Evolutionary conservation across 345 rosid species (phyloP).

Genomic region (Tarenaya hassleriana): DNA sequence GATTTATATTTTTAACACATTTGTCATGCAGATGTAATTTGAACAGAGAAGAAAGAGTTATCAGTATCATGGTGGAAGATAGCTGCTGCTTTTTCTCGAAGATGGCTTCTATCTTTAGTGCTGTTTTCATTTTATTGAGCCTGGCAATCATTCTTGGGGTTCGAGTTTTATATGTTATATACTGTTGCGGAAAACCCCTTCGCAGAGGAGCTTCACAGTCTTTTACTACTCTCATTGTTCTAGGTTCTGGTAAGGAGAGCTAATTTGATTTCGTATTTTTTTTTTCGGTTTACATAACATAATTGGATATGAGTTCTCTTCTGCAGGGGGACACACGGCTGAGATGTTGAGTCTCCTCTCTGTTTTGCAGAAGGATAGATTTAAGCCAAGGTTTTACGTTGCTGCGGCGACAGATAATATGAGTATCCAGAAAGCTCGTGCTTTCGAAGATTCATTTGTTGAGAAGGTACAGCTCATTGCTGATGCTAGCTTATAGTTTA

Average conservation of each 20-base stretch:
- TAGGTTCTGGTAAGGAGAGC: slow-evolving; percentile 51
- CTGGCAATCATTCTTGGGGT: slow-evolving; percentile 18
- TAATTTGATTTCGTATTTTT: not conserved
- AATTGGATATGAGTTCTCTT: not conserved
- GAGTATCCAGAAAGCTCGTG: slow-evolving; percentile 86
- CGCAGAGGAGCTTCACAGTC: slow-evolving; percentile 31
- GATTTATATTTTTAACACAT: too few relatives aligned
- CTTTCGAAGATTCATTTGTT: slow-evolving; percentile 51
- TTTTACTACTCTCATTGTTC: slow-evolving; percentile 46
- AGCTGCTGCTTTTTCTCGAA: slow-evolving; percentile 13
- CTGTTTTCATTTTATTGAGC: slow-evolving; percentile 13
- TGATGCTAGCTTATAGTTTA: slow-evolving; percentile 9
- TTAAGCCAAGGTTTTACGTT: slow-evolving; percentile 65
- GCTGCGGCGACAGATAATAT: slow-evolving; percentile 92
- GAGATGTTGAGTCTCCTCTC: slow-evolving; percentile 84
- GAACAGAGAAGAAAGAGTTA: too few relatives aligned
- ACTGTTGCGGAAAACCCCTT: slow-evolving; percentile 40
- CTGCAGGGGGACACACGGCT: slow-evolving; percentile 87
- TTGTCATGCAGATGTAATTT: too few relatives aligned
- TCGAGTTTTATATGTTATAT: slow-evolving; percentile 30
- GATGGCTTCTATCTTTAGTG: slow-evolving; percentile 22
- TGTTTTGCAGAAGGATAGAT: slow-evolving; percentile 50
- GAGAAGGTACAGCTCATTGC: slow-evolving; percentile 32
- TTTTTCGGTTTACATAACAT: not conserved
- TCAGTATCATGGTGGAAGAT: too few relatives aligned